These are phyloP conservation scores for Saccharomycopsis sp. DNA, from an alignment of 805 yeast species.

Conservation along the genomic window DNA sequence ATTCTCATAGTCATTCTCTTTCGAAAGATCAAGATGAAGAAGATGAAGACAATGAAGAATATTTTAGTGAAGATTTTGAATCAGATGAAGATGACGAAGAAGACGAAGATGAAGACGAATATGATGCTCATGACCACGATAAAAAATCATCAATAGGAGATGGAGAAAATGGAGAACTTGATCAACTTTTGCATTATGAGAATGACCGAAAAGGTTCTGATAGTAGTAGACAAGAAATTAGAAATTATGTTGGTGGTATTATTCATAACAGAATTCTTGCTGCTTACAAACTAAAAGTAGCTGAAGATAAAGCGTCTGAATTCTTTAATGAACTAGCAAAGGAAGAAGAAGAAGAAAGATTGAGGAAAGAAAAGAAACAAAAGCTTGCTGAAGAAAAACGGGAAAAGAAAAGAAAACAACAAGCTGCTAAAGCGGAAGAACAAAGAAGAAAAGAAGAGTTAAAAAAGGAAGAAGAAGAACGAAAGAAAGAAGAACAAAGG, in stretches of 20 bases:
- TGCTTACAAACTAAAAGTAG: slow-evolving; percentile 16
- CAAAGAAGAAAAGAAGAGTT: slow-evolving; percentile 14
- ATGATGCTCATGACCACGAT: not conserved
- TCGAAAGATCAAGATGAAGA: not conserved
- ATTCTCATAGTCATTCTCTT: no score
- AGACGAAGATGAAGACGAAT: not conserved
- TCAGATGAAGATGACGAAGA: slow-evolving; percentile 55
- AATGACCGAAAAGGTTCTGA: slow-evolving; percentile 27
- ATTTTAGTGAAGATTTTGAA: slow-evolving; percentile 28
- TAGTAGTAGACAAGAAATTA: slow-evolving; percentile 2
- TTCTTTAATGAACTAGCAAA: slow-evolving; percentile 14
- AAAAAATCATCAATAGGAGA: no score
- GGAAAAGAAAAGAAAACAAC: slow-evolving; percentile 16
- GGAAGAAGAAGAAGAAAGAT: slow-evolving; percentile 15
- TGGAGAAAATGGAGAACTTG: no score
- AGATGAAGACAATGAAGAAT: slow-evolving; percentile 18
- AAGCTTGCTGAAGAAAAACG: slow-evolving; percentile 14
- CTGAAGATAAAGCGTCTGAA: slow-evolving; percentile 17
- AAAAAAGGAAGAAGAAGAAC: slow-evolving; percentile 15
- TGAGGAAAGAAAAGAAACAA: slow-evolving; percentile 16
- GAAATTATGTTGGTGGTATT: slow-evolving; percentile 17
- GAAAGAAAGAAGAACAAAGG: slow-evolving; percentile 14
- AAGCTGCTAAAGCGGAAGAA: slow-evolving; percentile 16
- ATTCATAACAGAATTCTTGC: slow-evolving; percentile 7
- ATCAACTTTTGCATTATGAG: no score